Base-by-base conservation (phyloP, 768 basidiomycete genomes). In the Suillus americanus region DNA sequence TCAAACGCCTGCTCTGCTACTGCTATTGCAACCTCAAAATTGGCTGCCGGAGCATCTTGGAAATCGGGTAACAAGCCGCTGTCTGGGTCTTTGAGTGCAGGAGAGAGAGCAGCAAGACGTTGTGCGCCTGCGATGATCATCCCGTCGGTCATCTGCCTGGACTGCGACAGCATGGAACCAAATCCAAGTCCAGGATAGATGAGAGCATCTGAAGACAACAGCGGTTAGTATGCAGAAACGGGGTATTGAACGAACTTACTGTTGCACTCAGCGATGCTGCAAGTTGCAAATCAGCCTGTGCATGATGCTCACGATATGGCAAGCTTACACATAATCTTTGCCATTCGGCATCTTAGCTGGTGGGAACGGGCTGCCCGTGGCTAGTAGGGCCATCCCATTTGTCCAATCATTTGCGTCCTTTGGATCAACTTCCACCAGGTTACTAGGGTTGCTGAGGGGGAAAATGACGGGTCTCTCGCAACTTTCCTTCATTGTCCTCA, bases 121-220 rank as follows among this genome's bases (percentile, higher is more conserved):
- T 80, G 82, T 0, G 92, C 87, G 10, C 91, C 94, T 3, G 90
- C 90, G 46, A 94, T 87, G 73, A 96, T 90, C 94, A 96, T 95
- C n/a, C 82, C 85, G 74, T 94, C 91, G 1, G 91, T 89, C 69
- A 96, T 81, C 9, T 72, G 76, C 6, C 83, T 80, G 0, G 91
- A 86, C 65, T 87, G 79, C 12, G 86, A 79, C 30, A 94, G 79
- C 69, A 95, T 87, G 45, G 91, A 83, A 41, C 94, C 94, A 65
- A 92, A 88, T 8, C 92, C 93, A 38, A 95, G 83, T 30, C 92
- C 94, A 3, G 94, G 93, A 75, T 94, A 95, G 59, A 95, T 89
- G 7, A 94, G 80, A 0, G 90, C 89, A 69, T 92, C 85, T 86
- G 48, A 13, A 43, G 13, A 46, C 8, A 20, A 41, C 13, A n/a